Percentiles rank a stretch among this genome's conserved stretches.
Evolutionary conservation across 2,329 filamentous ascomycete genomes (phyloP).

Genomic region (Aspergillus fijiensis): DNA sequence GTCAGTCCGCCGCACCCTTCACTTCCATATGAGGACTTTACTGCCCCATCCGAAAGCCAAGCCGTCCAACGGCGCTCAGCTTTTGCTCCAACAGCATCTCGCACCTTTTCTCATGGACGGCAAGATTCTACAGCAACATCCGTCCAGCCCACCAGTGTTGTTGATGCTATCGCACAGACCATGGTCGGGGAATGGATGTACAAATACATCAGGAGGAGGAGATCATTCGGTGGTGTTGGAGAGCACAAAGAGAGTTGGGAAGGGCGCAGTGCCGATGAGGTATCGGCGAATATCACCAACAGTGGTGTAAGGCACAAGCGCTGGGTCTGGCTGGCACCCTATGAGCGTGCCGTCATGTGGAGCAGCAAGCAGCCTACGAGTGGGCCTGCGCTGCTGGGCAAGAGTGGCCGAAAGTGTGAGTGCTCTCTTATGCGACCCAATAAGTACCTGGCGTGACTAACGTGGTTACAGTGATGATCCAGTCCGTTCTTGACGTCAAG

Average conservation of each 20-base stretch:
- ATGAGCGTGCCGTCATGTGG: conserved; percentile 95
- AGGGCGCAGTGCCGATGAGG: conserved; percentile 63
- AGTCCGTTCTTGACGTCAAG: conserved; percentile 95
- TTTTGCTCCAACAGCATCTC: conserved; percentile 26
- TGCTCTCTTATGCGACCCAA: conserved; percentile 26
- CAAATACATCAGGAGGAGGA: conserved; percentile 59
- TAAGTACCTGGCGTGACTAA: conserved; percentile 9
- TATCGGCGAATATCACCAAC: conserved; percentile 65
- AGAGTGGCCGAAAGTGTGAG: conserved; percentile 91
- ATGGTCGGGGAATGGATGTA: conserved; percentile 83
- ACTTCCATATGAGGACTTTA: conserved; percentile 70
- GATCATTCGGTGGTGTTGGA: conserved; percentile 81
- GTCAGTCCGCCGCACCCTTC: conserved; percentile 72
- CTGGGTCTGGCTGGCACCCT: conserved; percentile 98
- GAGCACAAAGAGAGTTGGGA: conserved; percentile 49
- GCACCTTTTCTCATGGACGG: conserved; percentile 34
- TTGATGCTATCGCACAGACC: conserved; percentile 94
- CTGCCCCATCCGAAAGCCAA: conserved; percentile 45
- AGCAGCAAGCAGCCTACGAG: conserved; percentile 94
- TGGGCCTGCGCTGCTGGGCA: conserved; percentile 84
- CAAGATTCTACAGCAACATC: conserved; percentile 56
- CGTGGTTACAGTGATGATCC: conserved; percentile 70
- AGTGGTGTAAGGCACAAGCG: conserved; percentile 78
- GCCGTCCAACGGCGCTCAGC: conserved; percentile 21
- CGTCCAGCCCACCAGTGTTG: conserved; percentile 73